Evolutionary conservation across 2,329 filamentous ascomycete genomes (phyloP), one percentile per base, ranked within the genome.

Genomic region (Sclerotinia subarctica): DNA sequence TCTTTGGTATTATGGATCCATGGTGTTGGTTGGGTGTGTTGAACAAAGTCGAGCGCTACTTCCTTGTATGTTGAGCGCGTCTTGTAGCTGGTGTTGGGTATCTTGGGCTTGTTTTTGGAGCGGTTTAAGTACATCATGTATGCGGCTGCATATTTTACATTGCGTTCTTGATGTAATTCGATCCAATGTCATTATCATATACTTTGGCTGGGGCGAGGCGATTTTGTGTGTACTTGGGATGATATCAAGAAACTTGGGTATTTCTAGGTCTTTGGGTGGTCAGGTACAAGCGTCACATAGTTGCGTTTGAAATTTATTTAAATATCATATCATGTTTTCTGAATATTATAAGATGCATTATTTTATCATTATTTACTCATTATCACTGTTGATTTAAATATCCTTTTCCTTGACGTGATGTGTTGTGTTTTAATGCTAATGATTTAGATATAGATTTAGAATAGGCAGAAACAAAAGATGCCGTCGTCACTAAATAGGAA

Each of bases 51-150:
- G 70, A 69, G 52, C 35, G 66, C 53, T 58, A 71, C 73, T 71
- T 72, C 69, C 66, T 71, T 75, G 72, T 74, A 75, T 75, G 72
- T 71, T 70, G 69, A 72, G 69, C 68, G 70, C 68, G 67, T 68
- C 51, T 35, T 29, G 49, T 60, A 56, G 19, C 54, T 66, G 65
- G 65, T 67, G 65, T 67, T 67, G 65, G 58, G 63, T 68, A 57
- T 64, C 51, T 69, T 69, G 71, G 66, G 66, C 44, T 70, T 65
- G 69, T 68, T 71, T 73, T 72, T 70, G 67, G 74, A 60, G 73
- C 70, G 74, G 72, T 70, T 70, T 73, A 70, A 72, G 44, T 32
- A 60, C 58, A 60, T 60, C 44, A 60, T 60, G 71, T 68, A 72
- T 70, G 65, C 66, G 70, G 72, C 68, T 74, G 73, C 73, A 74